A percentile compares a stretch with the other conserved stretches of the same genome.
phyloP scores from a whole-genome alignment of 225 moss, liverwort and hornwort genomes.

The Ulota crispa region DNA sequence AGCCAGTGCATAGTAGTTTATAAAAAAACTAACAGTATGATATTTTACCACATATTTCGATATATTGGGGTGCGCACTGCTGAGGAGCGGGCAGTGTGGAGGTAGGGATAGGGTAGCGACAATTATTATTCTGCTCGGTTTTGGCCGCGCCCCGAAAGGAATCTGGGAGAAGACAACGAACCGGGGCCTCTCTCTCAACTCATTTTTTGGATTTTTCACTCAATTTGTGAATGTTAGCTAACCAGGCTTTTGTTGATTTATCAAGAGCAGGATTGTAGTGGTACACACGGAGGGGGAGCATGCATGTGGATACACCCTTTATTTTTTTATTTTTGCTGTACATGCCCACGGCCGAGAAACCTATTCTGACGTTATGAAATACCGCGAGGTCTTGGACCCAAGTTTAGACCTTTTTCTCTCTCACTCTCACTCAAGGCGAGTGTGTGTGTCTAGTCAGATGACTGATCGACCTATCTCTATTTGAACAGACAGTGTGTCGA shows the following conservation, averaged over 20 bases:
- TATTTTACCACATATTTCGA: conserved; percentile 31
- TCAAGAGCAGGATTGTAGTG: conserved; percentile 53
- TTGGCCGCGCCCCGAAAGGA: conserved; percentile 32
- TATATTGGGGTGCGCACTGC: conserved; percentile 44
- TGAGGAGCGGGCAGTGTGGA: conserved; percentile 43
- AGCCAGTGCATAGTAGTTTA: conserved; percentile 26
- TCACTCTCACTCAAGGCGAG: conserved; percentile 29
- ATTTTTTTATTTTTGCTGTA: conserved; percentile 21
- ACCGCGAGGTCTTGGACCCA: conserved; percentile 39
- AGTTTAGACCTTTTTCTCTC: conserved; percentile 26
- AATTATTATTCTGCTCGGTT: conserved; percentile 62
- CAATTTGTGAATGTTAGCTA: conserved; percentile 59
- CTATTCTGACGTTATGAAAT: conserved; percentile 45
- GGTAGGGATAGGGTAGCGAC: conserved; percentile 23
- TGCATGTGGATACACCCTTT: conserved; percentile 35
- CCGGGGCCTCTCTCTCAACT: conserved; percentile 24
- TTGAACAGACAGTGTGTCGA: conserved; percentile 45
- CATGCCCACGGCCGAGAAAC: conserved; percentile 30
- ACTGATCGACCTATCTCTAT: conserved; percentile 52
- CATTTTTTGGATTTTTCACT: conserved; percentile 58
- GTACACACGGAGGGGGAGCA: conserved; percentile 37
- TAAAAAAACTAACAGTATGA: not conserved
- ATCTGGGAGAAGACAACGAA: conserved; percentile 29
- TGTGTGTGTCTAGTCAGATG: conserved; percentile 31
- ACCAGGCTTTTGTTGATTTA: conserved; percentile 55